These are phyloP conservation scores for Globisporangium emineosum DNA, from an alignment of 352 stramenopile species.

Conservation along the genomic window DNA sequence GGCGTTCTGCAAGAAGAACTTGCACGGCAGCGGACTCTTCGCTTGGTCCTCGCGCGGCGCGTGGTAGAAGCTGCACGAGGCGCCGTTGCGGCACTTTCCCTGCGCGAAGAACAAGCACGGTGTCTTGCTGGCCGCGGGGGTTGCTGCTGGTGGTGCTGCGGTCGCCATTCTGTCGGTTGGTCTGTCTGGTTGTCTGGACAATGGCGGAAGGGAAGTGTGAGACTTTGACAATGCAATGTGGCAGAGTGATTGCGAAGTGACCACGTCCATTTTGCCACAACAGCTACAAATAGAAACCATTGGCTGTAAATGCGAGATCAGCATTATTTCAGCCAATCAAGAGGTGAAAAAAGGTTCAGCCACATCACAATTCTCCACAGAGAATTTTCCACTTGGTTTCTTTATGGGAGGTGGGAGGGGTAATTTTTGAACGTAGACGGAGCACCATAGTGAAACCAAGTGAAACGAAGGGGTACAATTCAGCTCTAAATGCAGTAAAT, in stretches of 20 bases:
- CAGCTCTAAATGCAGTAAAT: neutral
- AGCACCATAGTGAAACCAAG: neutral
- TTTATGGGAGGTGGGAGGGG: neutral
- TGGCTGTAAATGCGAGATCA: no score
- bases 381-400: no score
- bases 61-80: conserved; percentile 67
- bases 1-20: conserved; percentile 66
- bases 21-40: conserved; percentile 48
- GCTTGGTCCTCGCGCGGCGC: conserved; percentile 33
- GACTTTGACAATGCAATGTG: neutral
- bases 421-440: neutral
- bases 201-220: neutral
- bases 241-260: neutral
- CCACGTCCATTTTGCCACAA: neutral
- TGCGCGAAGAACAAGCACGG: conserved; percentile 66
- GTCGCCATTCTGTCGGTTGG: neutral
- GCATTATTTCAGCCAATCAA: no score
- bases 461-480: neutral
- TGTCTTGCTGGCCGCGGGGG: conserved; percentile 19
- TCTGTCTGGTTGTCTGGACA: neutral
- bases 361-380: no score
- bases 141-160: neutral
- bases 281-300: neutral
- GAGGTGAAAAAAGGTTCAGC: no score
- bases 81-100: conserved; percentile 69